These are phyloP conservation scores for Leccinellum albellum DNA, from an alignment of 768 basidiomycete species.

Conservation along the genomic window DNA sequence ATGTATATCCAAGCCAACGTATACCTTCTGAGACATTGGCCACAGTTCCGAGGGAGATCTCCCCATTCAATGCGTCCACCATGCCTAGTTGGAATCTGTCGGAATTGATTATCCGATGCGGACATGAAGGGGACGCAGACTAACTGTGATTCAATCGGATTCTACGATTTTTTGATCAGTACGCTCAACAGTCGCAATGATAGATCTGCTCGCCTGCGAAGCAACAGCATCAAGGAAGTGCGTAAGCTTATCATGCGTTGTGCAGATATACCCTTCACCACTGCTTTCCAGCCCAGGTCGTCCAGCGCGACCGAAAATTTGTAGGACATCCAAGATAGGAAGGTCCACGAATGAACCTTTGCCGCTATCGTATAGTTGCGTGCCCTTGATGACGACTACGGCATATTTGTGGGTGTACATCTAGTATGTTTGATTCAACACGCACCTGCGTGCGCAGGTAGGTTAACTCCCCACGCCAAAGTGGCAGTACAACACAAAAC, in stretches of 20 bases:
- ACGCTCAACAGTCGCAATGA: neutral
- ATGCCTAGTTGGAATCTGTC: conserved; percentile 76
- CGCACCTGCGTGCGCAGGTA: conserved; percentile 93
- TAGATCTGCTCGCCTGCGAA: conserved; percentile 58
- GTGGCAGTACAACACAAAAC: conserved; percentile 98
- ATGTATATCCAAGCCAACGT: conserved; percentile 95
- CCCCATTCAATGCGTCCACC: conserved; percentile 90
- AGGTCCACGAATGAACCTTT: conserved; percentile 90
- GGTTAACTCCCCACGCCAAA: conserved; percentile 97
- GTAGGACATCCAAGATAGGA: conserved; percentile 91
- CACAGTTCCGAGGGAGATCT: conserved; percentile 92
- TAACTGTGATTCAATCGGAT: conserved; percentile 94
- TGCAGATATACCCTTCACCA: conserved; percentile 96
- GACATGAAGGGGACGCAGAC: conserved; percentile 18
- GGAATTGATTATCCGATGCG: conserved; percentile 1
- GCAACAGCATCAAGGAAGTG: conserved; percentile 89
- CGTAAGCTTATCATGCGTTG: conserved; percentile 85
- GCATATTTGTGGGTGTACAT: conserved; percentile 7
- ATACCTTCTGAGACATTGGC: conserved; percentile 82
- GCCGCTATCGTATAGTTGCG: conserved; percentile 89
- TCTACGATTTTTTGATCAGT: conserved; percentile 39
- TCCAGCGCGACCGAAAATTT: conserved; percentile 97
- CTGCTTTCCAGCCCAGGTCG: conserved; percentile 83
- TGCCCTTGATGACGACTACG: conserved; percentile 92
- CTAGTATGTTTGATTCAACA: conserved; percentile 7